Evolutionary conservation across 1,139 yeast species (phyloP), one percentile per base, ranked within the genome.

Genomic region (Yamadazyma triangularis): DNA sequence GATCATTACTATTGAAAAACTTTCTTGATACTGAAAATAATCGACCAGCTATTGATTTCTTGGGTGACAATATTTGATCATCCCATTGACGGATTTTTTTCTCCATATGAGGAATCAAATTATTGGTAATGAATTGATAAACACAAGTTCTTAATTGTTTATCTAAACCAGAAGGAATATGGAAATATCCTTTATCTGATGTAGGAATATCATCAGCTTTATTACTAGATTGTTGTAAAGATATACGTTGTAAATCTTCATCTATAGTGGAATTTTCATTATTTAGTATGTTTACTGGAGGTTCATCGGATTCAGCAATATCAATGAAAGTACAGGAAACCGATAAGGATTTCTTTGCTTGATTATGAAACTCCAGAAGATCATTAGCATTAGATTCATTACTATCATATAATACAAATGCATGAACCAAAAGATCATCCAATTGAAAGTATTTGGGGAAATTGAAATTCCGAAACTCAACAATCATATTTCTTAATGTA

Each of bases 71-170:
- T 28, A 73, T 54, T 44, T 77, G 81, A 46, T 88, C 89, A 48
- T 80, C 84, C 95, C 95, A 82, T n/a, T 72, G 47, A 33, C 81
- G 64, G 26, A 86, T 69, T 51, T 86, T 74, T 30, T 68, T 57
- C 48, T 84, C 89, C 94, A 87, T 83, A 50, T 78, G 87, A 1
- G 95, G 91, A 2, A 84, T 65, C 31, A 87, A 58, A 36, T 65
- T 64, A 43, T 73, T 74, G 30, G 70, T 70, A 8, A 81, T 68
- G 30, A 78, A 61, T 23, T 80, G 86, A 34, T 69, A 59, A 8
- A 81, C 47, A 32, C 67, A 64, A 7, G 51, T 44, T 15, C 68
- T 54, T 24, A 84, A 51, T 0, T 69, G 50, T 2, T 53, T 30
- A 52, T 62, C 70, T 36, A 79, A 28, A 23, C 59, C 35, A 30